phyloP scores from a whole-genome alignment of 2,329 filamentous ascomycete species.

The Diplocarpon mali region DNA sequence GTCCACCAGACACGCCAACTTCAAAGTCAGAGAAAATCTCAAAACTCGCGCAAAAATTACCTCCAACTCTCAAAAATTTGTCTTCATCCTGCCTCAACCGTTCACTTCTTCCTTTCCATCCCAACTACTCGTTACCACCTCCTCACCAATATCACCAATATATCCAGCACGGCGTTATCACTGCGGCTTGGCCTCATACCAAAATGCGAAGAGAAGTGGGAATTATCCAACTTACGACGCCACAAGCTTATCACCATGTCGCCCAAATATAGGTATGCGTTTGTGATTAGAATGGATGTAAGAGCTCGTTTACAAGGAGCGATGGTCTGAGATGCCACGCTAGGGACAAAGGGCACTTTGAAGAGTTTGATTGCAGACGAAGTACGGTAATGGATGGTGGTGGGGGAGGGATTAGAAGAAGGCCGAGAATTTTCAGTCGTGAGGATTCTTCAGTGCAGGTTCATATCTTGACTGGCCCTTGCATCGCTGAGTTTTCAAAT shows the following conservation, averaged over 20 bases:
- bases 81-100: neutral
- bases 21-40: no score
- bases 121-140: neutral
- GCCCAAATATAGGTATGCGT: conserved; percentile 7
- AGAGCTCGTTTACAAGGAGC: conserved; percentile 16
- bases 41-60: neutral
- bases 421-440: neutral
- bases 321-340: conserved; percentile 21
- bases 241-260: conserved; percentile 20
- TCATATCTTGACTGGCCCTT: no score
- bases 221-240: conserved; percentile 19
- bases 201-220: conserved; percentile 22
- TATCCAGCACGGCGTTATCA: conserved; percentile 15
- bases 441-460: neutral
- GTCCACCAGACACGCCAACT: no score
- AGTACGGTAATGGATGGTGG: neutral
- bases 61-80: neutral
- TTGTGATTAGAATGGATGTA: conserved; percentile 16
- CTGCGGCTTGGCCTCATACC: no score
- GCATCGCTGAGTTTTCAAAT: no score
- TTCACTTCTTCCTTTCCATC: neutral
- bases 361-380: neutral
- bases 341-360: conserved; percentile 16
- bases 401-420: neutral
- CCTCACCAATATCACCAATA: neutral